Percentiles rank a stretch among this genome's conserved stretches.
phyloP scores from a whole-genome alignment of 257 asterid species.

The Nyctanthes arbortristis region DNA sequence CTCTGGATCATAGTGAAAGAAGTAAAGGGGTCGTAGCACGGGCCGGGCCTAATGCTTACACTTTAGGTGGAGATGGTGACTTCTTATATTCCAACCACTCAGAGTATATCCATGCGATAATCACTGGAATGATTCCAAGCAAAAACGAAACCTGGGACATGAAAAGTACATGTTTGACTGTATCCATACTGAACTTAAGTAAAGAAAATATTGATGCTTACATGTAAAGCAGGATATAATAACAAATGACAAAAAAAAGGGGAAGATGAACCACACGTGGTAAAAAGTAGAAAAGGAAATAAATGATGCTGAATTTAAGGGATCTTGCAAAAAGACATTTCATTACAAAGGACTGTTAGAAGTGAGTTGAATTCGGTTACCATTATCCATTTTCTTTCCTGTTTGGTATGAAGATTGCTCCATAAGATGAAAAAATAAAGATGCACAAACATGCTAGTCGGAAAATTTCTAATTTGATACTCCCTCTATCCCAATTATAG shows the following conservation, averaged over 20 bases:
- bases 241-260: neutral
- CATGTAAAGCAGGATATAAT: conserved; percentile 1
- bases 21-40: conserved; percentile 5
- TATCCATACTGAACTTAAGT: conserved; percentile 1
- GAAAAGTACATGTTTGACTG: conserved; percentile 17
- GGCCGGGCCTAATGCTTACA: conserved; percentile 42
- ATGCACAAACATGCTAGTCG: too few species aligned
- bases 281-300: neutral
- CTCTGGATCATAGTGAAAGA: conserved; percentile 18
- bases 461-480: too few species aligned
- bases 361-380: neutral
- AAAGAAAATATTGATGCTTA: conserved; percentile 2
- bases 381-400: neutral
- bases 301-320: conserved; percentile 5
- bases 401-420: neutral
- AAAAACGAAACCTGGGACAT: conserved; percentile 78
- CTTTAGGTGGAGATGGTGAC: conserved; percentile 58
- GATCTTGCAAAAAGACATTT: conserved; percentile 6
- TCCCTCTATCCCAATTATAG: too few species aligned
- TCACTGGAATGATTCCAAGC: conserved; percentile 75
- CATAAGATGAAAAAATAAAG: neutral
- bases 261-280: neutral
- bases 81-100: conserved; percentile 88
- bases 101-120: conserved; percentile 77
- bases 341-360: conserved; percentile 1